phyloP scores from a whole-genome alignment of 768 basidiomycete genomes.

The Mycena filopes region DNA sequence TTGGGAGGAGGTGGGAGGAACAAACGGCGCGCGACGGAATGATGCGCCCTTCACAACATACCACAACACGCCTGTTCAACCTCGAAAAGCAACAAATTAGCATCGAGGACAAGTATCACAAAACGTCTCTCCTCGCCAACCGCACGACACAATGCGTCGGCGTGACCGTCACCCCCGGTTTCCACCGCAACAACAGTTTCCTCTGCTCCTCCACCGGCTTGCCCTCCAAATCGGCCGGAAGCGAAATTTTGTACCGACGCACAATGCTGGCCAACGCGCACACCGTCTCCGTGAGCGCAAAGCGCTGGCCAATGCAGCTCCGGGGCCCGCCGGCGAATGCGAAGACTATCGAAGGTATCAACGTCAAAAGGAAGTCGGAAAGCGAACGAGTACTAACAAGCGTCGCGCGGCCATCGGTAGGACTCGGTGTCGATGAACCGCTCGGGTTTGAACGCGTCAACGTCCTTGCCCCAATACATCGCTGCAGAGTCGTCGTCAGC shows the following conservation, averaged over 20 bases:
- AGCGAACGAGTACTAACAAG: constrained; percentile 47
- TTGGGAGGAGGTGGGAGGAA: no score
- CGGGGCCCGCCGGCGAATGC: constrained; percentile 58
- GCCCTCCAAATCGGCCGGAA: constrained; percentile 48
- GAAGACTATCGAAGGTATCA: constrained; percentile 42
- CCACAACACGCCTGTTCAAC: no score
- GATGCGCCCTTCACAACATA: no score
- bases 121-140: neutral
- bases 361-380: neutral
- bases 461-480: constrained; percentile 61
- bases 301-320: constrained; percentile 63
- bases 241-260: constrained; percentile 51
- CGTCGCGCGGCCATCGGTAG: constrained; percentile 64
- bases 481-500: constrained; percentile 40
- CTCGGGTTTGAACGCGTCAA: constrained; percentile 56
- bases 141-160: constrained; percentile 42
- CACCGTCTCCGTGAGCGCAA: constrained; percentile 54
- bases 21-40: no score
- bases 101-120: no score
- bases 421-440: constrained; percentile 61
- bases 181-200: constrained; percentile 49
- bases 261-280: constrained; percentile 57
- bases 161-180: constrained; percentile 45
- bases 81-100: no score
- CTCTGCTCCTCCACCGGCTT: constrained; percentile 47